Evolutionary conservation across 2,329 filamentous ascomycete genomes (phyloP), one percentile per base, ranked within the genome.

Genomic region (Apiospora arundinis): DNA sequence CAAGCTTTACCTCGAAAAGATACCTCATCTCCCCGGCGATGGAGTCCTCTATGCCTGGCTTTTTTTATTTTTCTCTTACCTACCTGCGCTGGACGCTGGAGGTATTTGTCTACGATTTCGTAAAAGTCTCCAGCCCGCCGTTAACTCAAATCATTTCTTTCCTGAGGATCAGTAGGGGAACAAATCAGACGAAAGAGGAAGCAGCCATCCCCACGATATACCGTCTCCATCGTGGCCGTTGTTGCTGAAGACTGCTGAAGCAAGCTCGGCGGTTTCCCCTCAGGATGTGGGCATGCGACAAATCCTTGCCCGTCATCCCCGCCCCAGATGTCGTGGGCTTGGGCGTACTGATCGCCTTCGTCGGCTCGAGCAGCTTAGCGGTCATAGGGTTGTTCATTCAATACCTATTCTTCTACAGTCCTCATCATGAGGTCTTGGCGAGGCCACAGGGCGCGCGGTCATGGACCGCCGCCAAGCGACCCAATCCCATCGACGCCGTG

Each of bases 261-360:
- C 52, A 49, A 49, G 46, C 46, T 25, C 28, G 52, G 52, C 52
- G 52, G 28, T 37, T 32, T 32, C 32, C 25, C 44, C n/a, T 69
- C 67, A 69, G 48, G 45, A 69, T 69, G 67, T 42, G 46, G 67
- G 67, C 67, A 40, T 69, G 67, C 28, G 18, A 52, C n/a, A 21
- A 69, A 42, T 40, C 37, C 45, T 56, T 69, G 67, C 67, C 25
- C 67, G 45, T 49, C 37, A 49, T 69, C 46, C 67, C 46, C 46
- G 48, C 45, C 21, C 74, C 75, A 69, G 75, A 76, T 69, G 72
- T 75, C 72, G 70, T 75, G 71, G 75, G 75, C 16, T 63, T 75
- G 42, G 75, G 75, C 40, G 75, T 76, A 72, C 46, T 77, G 46
- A 73, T 78, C 67, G 74, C 73, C 49, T 76, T 75, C 63, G 74